Percentiles rank a stretch among this genome's conserved stretches.
Evolutionary conservation across 768 basidiomycete genomes (phyloP).

Genomic region (Phallus indusiatus): DNA sequence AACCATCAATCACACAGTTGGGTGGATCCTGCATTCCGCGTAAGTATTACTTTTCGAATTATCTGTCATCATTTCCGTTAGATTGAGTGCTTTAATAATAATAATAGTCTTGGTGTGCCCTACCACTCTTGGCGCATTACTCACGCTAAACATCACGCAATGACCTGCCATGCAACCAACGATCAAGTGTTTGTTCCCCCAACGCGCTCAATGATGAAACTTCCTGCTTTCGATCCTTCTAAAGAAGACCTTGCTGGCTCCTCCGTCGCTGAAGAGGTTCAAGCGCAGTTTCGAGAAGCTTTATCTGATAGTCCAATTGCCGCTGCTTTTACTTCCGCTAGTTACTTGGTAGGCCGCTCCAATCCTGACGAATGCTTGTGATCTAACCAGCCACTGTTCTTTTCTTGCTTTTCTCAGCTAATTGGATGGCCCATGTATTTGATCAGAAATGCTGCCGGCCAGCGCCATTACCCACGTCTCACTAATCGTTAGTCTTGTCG

Average conservation of each 20-base stretch:
- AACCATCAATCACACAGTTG: slow-evolving; percentile 82
- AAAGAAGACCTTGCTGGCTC: slow-evolving; percentile 57
- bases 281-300: slow-evolving; percentile 72
- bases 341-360: slow-evolving; percentile 47
- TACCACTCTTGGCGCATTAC: slow-evolving; percentile 96
- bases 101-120: slow-evolving; percentile 78
- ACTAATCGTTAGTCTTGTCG: slow-evolving; percentile 59
- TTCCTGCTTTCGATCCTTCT: slow-evolving; percentile 57
- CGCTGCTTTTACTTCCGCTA: slow-evolving; percentile 40
- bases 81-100: slow-evolving; percentile 15
- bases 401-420: slow-evolving; percentile 33
- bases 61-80: slow-evolving; percentile 4
- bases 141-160: slow-evolving; percentile 93
- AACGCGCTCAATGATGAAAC: slow-evolving; percentile 67
- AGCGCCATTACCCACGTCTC: slow-evolving; percentile 63
- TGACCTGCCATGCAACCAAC: slow-evolving; percentile 85
- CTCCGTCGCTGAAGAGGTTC: slow-evolving; percentile 55
- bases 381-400: background rate
- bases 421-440: slow-evolving; percentile 85
- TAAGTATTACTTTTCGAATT: slow-evolving; percentile 35
- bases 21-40: slow-evolving; percentile 89
- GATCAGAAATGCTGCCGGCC: slow-evolving; percentile 76
- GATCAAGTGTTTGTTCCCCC: slow-evolving; percentile 94
- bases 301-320: slow-evolving; percentile 86
- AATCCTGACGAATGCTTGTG: background rate